phyloP scores from a whole-genome alignment of 2,329 filamentous ascomycete genomes.

The Ramichloridium luteum region DNA sequence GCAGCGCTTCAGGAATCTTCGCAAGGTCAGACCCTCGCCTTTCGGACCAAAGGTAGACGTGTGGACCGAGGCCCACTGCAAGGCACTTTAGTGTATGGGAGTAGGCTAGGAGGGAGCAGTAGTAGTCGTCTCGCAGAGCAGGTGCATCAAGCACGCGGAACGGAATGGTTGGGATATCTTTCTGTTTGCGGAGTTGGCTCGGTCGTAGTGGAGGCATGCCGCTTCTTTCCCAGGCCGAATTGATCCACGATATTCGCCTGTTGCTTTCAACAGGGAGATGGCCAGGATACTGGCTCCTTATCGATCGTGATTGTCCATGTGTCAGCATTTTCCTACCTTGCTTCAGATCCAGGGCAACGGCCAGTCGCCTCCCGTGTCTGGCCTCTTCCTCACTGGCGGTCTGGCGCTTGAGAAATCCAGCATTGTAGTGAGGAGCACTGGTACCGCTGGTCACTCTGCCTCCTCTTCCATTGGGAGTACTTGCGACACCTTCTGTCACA shows the following conservation, averaged over 20 bases:
- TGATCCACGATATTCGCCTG: conserved; percentile 10
- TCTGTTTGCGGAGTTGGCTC: conserved; percentile 10
- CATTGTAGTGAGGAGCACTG: conserved; percentile 53
- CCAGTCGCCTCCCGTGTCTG: conserved; percentile 61
- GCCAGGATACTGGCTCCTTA: background rate
- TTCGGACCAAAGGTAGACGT: conserved; percentile 86
- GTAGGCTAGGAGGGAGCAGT: conserved; percentile 84
- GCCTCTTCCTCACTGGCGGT: conserved; percentile 16
- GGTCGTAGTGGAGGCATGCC: conserved; percentile 5
- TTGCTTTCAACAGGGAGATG: conserved; percentile 5
- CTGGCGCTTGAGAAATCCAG: conserved; percentile 39
- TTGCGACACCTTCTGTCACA: conserved; percentile 25
- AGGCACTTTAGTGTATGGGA: conserved; percentile 61
- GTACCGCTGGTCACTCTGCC: conserved; percentile 56
- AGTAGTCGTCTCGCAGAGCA: conserved; percentile 84
- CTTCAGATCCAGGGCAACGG: conserved; percentile 70
- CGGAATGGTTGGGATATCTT: conserved; percentile 20
- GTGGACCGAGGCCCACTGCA: conserved; percentile 67
- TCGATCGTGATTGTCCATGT: too few species aligned
- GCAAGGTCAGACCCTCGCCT: conserved; percentile 34
- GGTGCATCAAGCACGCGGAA: conserved; percentile 68
- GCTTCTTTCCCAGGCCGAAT: conserved; percentile 15
- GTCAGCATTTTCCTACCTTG: conserved; percentile 52
- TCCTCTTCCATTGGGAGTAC: conserved; percentile 47
- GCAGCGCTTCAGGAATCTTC: conserved; percentile 37